Conservation (phyloP, 1,284 basidiomycete genomes). For the Malassezia equina region DNA sequence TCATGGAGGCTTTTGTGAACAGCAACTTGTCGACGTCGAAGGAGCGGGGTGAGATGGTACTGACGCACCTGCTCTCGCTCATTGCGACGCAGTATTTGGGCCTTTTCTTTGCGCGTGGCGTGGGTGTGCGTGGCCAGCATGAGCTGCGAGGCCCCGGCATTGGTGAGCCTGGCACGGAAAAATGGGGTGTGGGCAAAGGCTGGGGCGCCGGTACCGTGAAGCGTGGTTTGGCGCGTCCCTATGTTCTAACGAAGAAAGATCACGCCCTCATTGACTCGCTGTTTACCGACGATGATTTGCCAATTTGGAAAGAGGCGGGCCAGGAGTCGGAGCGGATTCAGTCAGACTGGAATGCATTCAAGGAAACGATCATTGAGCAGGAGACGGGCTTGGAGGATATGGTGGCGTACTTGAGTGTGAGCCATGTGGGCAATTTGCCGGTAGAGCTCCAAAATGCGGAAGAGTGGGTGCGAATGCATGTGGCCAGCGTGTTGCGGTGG, state of each 20-base stretch:
- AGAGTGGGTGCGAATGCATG: conserved; percentile 39
- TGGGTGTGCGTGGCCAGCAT: conserved; percentile 40
- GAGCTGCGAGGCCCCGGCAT: conserved; percentile 41
- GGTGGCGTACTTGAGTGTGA: conserved; percentile 32
- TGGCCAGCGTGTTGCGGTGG: conserved; percentile 37
- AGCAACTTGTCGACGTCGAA: conserved; percentile 35
- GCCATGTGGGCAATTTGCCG: conserved; percentile 39
- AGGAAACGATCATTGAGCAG: conserved; percentile 43
- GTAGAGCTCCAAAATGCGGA: conserved; percentile 36
- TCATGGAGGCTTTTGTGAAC: conserved; percentile 38
- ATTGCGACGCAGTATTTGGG: conserved; percentile 39
- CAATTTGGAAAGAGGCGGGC: conserved; percentile 33
- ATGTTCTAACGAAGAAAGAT: conserved; percentile 25
- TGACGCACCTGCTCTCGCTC: conserved; percentile 34
- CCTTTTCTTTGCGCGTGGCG: conserved; percentile 38
- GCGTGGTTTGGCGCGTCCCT: conserved; percentile 42
- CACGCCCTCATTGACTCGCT: conserved; percentile 32
- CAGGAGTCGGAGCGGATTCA: conserved; percentile 30
- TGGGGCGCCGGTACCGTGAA: conserved; percentile 47
- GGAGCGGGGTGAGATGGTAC: conserved; percentile 36
- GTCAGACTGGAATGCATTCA: conserved; percentile 33
- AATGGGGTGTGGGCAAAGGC: conserved; percentile 45
- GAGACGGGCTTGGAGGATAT: conserved; percentile 41
- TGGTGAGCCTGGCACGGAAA: conserved; percentile 36
- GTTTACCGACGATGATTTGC: conserved; percentile 27